Conservation (phyloP, 129 eudicot species). For the Flaveria brownii region DNA sequence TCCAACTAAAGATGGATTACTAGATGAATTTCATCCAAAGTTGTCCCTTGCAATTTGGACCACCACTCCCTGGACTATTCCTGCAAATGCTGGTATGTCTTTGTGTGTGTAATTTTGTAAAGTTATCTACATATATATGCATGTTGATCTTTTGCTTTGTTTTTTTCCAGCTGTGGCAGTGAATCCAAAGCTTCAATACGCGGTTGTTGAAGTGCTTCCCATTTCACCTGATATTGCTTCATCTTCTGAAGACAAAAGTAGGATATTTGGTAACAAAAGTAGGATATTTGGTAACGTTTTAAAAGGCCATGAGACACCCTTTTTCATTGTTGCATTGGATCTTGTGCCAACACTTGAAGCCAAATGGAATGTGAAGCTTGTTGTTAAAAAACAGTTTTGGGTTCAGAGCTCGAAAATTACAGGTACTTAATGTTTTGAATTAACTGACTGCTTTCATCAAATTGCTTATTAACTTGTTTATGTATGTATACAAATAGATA, state of each 20-base stretch:
- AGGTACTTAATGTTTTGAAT: slow-evolving; percentile 44
- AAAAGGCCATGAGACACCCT: slow-evolving; percentile 47
- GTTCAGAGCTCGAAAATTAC: slow-evolving; percentile 88
- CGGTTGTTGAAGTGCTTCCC: slow-evolving; percentile 70
- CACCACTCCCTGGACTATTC: slow-evolving; percentile 99
- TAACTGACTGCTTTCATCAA: background rate
- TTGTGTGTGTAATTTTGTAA: background rate
- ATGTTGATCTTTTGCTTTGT: slow-evolving; percentile 25
- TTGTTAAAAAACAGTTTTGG: slow-evolving; percentile 61
- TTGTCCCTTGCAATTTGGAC: slow-evolving; percentile 93
- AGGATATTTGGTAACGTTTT: slow-evolving; percentile 60
- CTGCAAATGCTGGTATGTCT: slow-evolving; percentile 86
- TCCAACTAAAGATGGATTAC: slow-evolving; percentile 49
- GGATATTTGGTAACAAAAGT: slow-evolving; percentile 57
- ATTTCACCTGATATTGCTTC: slow-evolving; percentile 42
- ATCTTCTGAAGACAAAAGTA: slow-evolving; percentile 53
- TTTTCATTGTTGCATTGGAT: slow-evolving; percentile 73
- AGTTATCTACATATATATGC: slow-evolving; percentile 12
- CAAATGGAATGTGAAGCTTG: slow-evolving; percentile 78
- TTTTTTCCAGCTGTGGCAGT: slow-evolving; percentile 83
- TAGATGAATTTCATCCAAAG: slow-evolving; percentile 69
- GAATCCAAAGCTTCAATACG: slow-evolving; percentile 81
- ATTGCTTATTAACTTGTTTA: slow-evolving; percentile 8
- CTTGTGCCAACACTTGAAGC: slow-evolving; percentile 78
- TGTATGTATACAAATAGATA: slow-evolving; percentile 46